Evolutionary conservation across 176 grass and related monocot species (phyloP).

Genomic region (Pontederia paniculata): DNA sequence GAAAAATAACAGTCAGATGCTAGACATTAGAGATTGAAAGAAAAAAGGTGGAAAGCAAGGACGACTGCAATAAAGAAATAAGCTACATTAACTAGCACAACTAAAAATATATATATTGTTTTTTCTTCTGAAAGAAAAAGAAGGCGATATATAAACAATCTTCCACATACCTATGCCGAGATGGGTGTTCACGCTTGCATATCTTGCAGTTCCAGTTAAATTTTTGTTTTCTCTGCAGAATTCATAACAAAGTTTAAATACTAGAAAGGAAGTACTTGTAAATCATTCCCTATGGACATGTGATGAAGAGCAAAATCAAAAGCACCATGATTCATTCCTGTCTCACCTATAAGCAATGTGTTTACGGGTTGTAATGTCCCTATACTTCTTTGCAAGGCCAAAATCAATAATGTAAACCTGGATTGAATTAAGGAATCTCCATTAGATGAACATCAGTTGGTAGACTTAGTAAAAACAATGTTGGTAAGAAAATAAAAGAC

Average conservation of each 20-base stretch:
- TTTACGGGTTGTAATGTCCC: conserved; percentile 78
- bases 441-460: conserved; percentile 5
- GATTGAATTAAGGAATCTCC: not conserved
- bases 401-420: conserved; percentile 98
- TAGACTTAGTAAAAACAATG: too few relatives aligned
- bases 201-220: conserved; percentile 90
- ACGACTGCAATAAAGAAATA: not conserved
- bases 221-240: conserved; percentile 92
- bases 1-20: conserved; percentile 3
- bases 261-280: not conserved
- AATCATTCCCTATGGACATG: not conserved
- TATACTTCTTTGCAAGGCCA: conserved; percentile 92
- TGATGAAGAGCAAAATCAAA: not conserved
- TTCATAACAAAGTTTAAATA: conserved; percentile 20
- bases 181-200: conserved; percentile 92
- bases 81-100: not conserved
- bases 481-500: conserved; percentile 21
- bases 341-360: conserved; percentile 86
- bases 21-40: conserved; percentile 3
- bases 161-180: conserved; percentile 78
- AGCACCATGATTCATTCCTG: not conserved
- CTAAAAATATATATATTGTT: too few relatives aligned
- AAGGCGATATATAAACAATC: conserved; percentile 1
- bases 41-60: not conserved
- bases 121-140: conserved; percentile 13